Evolutionary conservation across 106 monocot species (phyloP).

Genomic region (Iris macrosiphon): DNA sequence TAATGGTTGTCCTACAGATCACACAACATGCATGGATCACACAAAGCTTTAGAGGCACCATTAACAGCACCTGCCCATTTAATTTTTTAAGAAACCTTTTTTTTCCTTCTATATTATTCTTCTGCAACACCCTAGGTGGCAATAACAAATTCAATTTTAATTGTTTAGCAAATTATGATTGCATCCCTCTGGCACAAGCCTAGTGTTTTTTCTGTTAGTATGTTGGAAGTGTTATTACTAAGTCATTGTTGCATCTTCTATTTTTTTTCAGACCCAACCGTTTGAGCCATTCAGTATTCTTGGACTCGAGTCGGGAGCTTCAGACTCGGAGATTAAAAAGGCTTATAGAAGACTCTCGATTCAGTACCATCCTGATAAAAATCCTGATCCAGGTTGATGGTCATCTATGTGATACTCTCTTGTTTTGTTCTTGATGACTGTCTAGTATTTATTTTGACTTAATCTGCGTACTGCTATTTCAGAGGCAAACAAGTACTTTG

Average conservation of each 20-base stretch:
- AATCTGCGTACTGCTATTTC: slow-evolving; percentile 14
- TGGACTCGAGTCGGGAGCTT: slow-evolving; percentile 78
- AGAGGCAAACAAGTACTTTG: slow-evolving; percentile 75
- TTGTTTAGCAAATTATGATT: too few relatives aligned
- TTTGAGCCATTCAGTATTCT: slow-evolving; percentile 93
- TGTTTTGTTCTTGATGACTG: not conserved
- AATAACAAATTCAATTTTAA: too few relatives aligned
- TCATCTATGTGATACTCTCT: not conserved
- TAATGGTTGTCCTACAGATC: too few relatives aligned
- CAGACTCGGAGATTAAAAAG: slow-evolving; percentile 88
- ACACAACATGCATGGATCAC: too few relatives aligned
- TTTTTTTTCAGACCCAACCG: slow-evolving; percentile 48
- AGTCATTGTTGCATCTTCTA: not conserved
- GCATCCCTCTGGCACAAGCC: too few relatives aligned
- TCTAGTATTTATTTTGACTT: slow-evolving; percentile 6
- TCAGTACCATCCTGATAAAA: slow-evolving; percentile 96
- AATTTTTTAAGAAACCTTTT: too few relatives aligned
- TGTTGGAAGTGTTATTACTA: too few relatives aligned
- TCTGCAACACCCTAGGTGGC: too few relatives aligned
- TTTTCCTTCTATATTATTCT: too few relatives aligned
- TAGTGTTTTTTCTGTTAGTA: too few relatives aligned
- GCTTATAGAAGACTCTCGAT: slow-evolving; percentile 89
- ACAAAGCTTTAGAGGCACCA: too few relatives aligned
- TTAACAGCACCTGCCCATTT: too few relatives aligned
- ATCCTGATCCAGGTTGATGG: slow-evolving; percentile 83